phyloP scores from a whole-genome alignment of 2,329 filamentous ascomycete species.

The Fusarium xylarioides region DNA sequence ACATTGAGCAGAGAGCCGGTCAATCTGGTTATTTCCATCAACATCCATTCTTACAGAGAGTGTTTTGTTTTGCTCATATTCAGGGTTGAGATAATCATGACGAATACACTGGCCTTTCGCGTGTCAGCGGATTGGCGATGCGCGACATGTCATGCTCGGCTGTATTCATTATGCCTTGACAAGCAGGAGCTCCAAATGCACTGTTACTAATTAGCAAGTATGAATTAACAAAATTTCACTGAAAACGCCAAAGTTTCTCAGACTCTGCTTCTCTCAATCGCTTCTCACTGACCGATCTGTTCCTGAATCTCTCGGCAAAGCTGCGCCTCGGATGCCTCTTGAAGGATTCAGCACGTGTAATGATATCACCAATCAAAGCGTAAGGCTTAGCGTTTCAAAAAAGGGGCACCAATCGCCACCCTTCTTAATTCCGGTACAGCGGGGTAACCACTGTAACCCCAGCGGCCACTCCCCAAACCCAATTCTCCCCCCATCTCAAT shows the following conservation, averaged over 20 bases:
- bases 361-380: background rate
- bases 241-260: fast-evolving
- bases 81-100: fast-evolving
- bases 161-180: background rate
- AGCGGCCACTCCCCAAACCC: background rate
- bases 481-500: background rate
- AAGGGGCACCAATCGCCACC: background rate
- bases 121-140: background rate
- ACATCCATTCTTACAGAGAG: fast-evolving
- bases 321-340: background rate
- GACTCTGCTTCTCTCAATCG: fast-evolving
- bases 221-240: too few species aligned
- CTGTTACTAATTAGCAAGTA: too few species aligned
- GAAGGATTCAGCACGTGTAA: background rate
- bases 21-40: fast-evolving
- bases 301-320: background rate
- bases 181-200: background rate
- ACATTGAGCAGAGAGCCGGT: fast-evolving
- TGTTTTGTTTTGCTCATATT: background rate
- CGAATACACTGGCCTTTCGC: fast-evolving
- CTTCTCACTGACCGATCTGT: fast-evolving
- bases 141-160: background rate
- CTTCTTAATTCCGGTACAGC: background rate
- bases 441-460: background rate
- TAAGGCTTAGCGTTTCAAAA: background rate